Base-by-base conservation (phyloP, 495 filamentous ascomycete species). In the Aspergillus bridgeri region DNA sequence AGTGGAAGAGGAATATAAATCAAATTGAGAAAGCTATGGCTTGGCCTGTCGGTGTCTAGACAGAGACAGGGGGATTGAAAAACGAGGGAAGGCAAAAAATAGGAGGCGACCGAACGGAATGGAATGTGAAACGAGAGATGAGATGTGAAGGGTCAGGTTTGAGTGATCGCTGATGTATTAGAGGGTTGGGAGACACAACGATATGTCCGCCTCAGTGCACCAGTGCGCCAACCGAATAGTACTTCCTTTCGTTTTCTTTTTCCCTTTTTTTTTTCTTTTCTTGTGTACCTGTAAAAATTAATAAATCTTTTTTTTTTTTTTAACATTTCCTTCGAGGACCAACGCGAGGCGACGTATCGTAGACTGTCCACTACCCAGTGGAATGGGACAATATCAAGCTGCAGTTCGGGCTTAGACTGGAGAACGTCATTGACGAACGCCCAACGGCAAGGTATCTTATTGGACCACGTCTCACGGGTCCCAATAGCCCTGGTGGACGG, bases 291-390 rank as follows among this genome's bases (percentile, higher is more conserved):
- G n/a, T n/a, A n/a, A n/a, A n/a, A n/a, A n/a, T n/a, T n/a, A n/a
- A n/a, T n/a, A 27, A 27, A 27, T 27, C 8, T 38, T 38, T 38
- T 38, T 38, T 38, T 15, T 38, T 38, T 38, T 38, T 38, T 33
- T 33, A 51, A 51, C 49, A 51, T 38, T 15, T 38, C 9, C 54
- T 48, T 70, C 62, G 63, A 69, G 56, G 44, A 59, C 55, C 55
- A 73, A 67, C 50, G 67, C 63, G 65, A 76, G 72, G 72, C 74
- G 67, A 67, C 74, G 74, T 75, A 75, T 75, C 68, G 72, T 69
- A 65, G 66, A 68, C 65, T 66, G 60, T 62, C 62, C 62, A 48
- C 55, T 49, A 63, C 59, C 66, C 65, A 68, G 71, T 66, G 56
- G 60, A 60, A 66, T 68, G 65, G 70, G 60, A 67, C 54, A 56